Base-by-base conservation (phyloP, 805 yeast genomes). In the Candida manassasensis region DNA sequence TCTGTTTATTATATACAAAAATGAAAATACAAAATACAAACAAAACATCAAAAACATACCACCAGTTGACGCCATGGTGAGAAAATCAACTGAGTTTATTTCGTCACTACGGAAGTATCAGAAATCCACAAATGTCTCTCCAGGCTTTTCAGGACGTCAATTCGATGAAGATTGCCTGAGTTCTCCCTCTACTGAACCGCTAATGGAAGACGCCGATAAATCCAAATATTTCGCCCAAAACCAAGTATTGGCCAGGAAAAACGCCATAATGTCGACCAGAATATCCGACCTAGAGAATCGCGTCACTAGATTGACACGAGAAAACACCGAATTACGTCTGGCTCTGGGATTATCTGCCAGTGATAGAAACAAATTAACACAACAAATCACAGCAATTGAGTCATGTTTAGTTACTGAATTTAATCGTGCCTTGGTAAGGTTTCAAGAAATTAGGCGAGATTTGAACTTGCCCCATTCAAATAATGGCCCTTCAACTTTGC, bases 241-340 rank as follows among this genome's bases (percentile, higher is more conserved):
- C 53, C 66, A 64, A 35, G 69, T 72, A n/a, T 55, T 83, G 18
- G 85, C 85, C 1, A 74, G 68, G 41, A 73, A 70, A 33, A 80
- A 78, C 50, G 70, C 81, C 3, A 51, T 65, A 15, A 58, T 81
- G 50, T 62, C 71, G 66, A 51, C 68, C 25, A 73, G 66, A 43
- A 61, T 81, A 17, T 54, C 70, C 3, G 75, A 69, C 19, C 52
- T 83, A 51, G 86, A 81, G 51, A 50, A 57, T 9, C 71, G 65
- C 39, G 51, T 79, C 16, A 60, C 68, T 15, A 75, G 70, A 13
- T 52, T 78, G 44, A 65, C 69, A 10, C 69, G 65, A 39, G 80
- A 77, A 42, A 77, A 77, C 43, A 59, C 71, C 37, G 49, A 51
- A 21, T 7, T 24, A 6, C 27, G 27, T 6, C 27, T 11, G 12